Conservation (phyloP, 208 protist genomes). For the Borovskyia barvae region DNA sequence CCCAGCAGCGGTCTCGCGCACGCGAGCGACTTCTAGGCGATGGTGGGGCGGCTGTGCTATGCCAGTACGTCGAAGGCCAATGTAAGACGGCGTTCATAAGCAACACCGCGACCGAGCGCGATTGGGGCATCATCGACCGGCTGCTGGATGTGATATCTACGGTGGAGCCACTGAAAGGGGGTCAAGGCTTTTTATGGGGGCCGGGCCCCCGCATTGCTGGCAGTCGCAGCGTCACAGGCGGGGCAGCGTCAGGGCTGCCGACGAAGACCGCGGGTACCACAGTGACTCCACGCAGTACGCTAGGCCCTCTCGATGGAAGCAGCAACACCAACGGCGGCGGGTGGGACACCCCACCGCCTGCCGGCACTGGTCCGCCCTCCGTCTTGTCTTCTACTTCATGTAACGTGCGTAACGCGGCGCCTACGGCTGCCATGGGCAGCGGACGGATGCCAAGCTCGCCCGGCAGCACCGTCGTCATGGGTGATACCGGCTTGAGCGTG, state of each 20-base stretch:
- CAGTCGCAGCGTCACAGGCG: not conserved
- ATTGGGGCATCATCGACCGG: constrained; percentile 49
- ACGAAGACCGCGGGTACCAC: too few species aligned
- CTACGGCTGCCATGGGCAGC: not conserved
- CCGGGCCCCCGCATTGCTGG: not conserved
- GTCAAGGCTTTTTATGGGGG: constrained; percentile 19
- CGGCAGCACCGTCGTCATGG: constrained; percentile 1
- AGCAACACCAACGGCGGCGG: too few species aligned
- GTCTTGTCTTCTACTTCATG: not conserved
- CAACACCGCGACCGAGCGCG: constrained; percentile 30
- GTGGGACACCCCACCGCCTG: not conserved
- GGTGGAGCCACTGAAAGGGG: constrained; percentile 14
- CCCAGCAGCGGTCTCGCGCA: constrained; percentile 24
- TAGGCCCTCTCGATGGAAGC: too few species aligned
- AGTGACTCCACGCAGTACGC: constrained; percentile 4
- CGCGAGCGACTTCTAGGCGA: constrained; percentile 53
- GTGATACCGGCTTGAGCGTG: too few species aligned
- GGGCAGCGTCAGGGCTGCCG: not conserved
- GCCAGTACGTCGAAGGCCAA: constrained; percentile 20
- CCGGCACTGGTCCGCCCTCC: not conserved
- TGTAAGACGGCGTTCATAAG: constrained; percentile 49
- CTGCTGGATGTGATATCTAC: constrained; percentile 50
- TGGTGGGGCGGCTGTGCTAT: constrained; percentile 33
- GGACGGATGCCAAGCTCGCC: not conserved
- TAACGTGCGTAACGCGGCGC: not conserved